Evolutionary conservation across 2,329 filamentous ascomycete species (phyloP).

Genomic region (Paecilomyces sp.): DNA sequence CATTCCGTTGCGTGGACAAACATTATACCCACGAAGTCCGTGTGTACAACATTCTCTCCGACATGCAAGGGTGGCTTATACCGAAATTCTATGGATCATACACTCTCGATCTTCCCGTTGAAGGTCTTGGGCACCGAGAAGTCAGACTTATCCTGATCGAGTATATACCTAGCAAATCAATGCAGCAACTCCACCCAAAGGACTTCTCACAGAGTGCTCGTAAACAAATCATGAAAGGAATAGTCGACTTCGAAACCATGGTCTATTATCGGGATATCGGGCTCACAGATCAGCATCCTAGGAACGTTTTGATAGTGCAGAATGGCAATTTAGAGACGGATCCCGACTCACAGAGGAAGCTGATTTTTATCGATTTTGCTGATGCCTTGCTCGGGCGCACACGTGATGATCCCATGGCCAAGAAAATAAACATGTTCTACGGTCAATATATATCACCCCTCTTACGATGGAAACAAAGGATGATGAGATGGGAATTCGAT

Average conservation of each 20-base stretch:
- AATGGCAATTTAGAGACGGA: neutral
- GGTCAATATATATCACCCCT: no score
- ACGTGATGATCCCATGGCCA: conserved; percentile 4
- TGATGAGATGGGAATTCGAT: conserved; percentile 10
- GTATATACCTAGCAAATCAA: conserved; percentile 11
- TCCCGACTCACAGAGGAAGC: neutral
- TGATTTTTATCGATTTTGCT: conserved; percentile 13
- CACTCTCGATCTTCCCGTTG: conserved; percentile 11
- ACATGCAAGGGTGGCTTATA: conserved; percentile 13
- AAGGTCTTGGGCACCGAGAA: conserved; percentile 2
- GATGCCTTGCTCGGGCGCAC: conserved; percentile 10
- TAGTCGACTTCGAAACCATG: conserved; percentile 13
- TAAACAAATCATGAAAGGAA: conserved; percentile 12
- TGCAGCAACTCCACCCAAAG: conserved; percentile 8
- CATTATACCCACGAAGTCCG: conserved; percentile 16
- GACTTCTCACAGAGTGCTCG: conserved; percentile 7
- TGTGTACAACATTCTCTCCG: conserved; percentile 9
- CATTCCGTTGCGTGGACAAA: conserved; percentile 15
- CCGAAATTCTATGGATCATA: conserved; percentile 18
- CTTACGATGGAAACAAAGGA: conserved; percentile 2
- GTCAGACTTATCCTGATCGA: conserved; percentile 17
- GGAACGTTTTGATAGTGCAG: conserved; percentile 11
- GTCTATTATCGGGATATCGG: conserved; percentile 9
- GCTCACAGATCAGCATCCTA: conserved; percentile 8
- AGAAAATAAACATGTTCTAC: no score